Base-by-base conservation (phyloP, 805 yeast genomes). In the Ogataea nonfermentans region DNA sequence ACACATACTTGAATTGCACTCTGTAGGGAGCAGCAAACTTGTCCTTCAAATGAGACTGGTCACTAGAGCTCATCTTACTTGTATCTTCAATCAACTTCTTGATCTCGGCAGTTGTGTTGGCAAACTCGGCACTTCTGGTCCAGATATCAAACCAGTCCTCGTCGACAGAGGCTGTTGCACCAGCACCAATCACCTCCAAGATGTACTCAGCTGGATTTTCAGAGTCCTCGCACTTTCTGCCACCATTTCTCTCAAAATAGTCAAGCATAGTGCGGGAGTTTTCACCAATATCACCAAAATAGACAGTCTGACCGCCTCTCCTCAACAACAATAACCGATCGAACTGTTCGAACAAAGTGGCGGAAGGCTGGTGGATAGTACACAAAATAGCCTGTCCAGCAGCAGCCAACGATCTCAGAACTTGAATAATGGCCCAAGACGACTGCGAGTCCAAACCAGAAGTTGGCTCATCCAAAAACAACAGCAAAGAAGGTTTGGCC, bases 191-290 rank as follows among this genome's bases (percentile, higher is more conserved):
- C 41, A 78, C 78, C 46, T 80, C 80, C 51, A 83, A 64, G 62
- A 82, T 79, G 66, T 81, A 83, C 61, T 82, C 90, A 24, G 89
- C 89, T 16, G 90, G 89, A 49, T 83, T 83, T 40, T 79, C 88
- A 25, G 66, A 62, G 9, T 60, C 60, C 24, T 66, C 70, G 67
- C 93, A 84, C 37, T 73, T 70, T 44, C 80, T 74, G 28, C 90
- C 88, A 24, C 95, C 78, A 46, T 70, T 53, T 12, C 52, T 55
- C 52, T 72, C 78, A 47, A 74, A 74, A 53, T 74, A 74, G 33
- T 68, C 54, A 24, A 73, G 61, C 56, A 74, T 51, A 4, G 63
- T 61, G 16, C 46, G 43, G 33, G 74, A 74, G 49, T 68, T 62
- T 22, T 63, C 55, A 32, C 79, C 79, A 52, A 74, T 65, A 39